Evolutionary conservation across 768 basidiomycete species (phyloP), one percentile per base, ranked within the genome.

Genomic region (Vararia minispora): DNA sequence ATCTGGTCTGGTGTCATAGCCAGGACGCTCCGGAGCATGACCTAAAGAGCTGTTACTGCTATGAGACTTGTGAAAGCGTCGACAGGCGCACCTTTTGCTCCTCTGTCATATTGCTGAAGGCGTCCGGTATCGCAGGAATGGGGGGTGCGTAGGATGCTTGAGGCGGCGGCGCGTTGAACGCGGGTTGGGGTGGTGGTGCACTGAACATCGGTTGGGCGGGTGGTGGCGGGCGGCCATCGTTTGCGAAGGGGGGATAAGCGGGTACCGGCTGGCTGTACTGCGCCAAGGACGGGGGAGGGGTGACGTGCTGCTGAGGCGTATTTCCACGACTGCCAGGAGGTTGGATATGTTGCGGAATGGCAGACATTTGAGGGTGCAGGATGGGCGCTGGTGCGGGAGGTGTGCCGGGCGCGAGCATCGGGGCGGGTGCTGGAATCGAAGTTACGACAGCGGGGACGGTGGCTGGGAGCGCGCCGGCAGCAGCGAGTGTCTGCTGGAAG

Each of bases 1-100:
- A 95, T 79, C 55, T 95, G 86, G 27, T 87, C 88, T 2, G 79
- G 75, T 1, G 85, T 82, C 78, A 97, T 83, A 25, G 72, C 63
- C 39, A 91, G 51, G 3, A 92, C 79, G 37, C 79, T 79, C 61
- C 84, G 68, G 26, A 92, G 76, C 59, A 88, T 74, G 27, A 72
- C 72, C 80, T 79, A 43, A 12, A 31, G 35, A 28, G 40, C 42
- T 4, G 23, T 13, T 20, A 33, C 37, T 28, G 10, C 37, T 27
- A 31, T 35, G 23, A 18, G 36, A 28, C 55, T 27, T 39, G n/a
- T n/a, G n/a, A n/a, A n/a, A n/a, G n/a, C n/a, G n/a, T n/a, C n/a
- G n/a, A n/a, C n/a, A n/a, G n/a, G n/a, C n/a, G n/a, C n/a, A 75
- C 79, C 66, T 76, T 81, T 49, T 81, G 79, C 5, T 79, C 78